Base-by-base conservation (phyloP, 2,329 filamentous ascomycete species). In the Rosellinia necatrix region DNA sequence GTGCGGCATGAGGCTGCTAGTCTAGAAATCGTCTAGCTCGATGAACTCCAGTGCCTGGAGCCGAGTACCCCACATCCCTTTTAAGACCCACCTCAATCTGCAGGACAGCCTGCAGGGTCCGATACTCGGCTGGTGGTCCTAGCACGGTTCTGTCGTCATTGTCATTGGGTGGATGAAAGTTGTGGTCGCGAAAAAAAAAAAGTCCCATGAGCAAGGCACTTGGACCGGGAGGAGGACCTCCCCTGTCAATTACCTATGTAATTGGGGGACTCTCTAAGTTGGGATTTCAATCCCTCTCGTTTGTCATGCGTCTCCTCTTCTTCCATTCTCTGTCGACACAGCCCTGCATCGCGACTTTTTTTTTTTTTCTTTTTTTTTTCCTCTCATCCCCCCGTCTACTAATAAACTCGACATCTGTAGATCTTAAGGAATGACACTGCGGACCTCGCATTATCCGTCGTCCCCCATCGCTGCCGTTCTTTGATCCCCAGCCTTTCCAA, bases 41-140 rank as follows among this genome's bases (percentile, higher is more conserved):
- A 9, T 6, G 9, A 3, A 44, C 42, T 43, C 17, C 12, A 38
- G 22, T 17, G 6, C 27, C 27, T 30, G 35, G 40, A 58, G 48
- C 52, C 37, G 38, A 51, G 38, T 41, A 32, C 56, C 49, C 59
- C 53, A 56, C 60, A 49, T 57, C 53, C 53, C 58, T 53, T 52
- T 53, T 40, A 27, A 12, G 59, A 49, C 15, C 47, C 25, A 38
- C 42, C 27, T 37, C 24, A 55, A 51, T 56, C 60, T 62, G 60
- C 60, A 63, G 60, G 60, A 58, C 24, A 55, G 49, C 54, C 60
- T 62, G 60, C 60, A 63, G 60, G 60, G 60, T 63, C 60, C 60
- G 60, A 63, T 53, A 30, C 35, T 61, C 57, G 55, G 52, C 25
- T 48, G 53, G 27, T 49, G 53, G 42, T 22, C 42, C 50, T 51